These are phyloP conservation scores for Chernovozyma aurita DNA, from an alignment of 1,139 yeast species.

Conservation along the genomic window DNA sequence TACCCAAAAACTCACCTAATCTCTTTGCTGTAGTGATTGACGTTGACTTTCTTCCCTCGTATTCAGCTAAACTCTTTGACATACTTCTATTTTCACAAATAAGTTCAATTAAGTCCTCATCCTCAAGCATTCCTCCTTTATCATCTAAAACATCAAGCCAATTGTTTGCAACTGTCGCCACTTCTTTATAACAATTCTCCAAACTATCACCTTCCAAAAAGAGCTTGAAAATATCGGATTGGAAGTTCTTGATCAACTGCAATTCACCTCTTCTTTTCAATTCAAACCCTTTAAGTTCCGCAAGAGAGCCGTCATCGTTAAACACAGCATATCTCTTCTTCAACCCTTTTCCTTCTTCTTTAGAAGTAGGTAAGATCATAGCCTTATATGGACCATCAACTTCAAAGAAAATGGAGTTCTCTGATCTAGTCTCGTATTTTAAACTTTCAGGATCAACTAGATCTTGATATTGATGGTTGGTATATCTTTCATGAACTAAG, in stretches of 20 bases:
- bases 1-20: slow-evolving; percentile 93
- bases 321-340: slow-evolving; percentile 97
- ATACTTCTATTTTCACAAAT: slow-evolving; percentile 96
- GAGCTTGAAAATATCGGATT: slow-evolving; percentile 86
- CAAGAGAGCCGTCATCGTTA: slow-evolving; percentile 88
- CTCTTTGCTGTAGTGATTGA: slow-evolving; percentile 94
- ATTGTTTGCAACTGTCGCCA: slow-evolving; percentile 87
- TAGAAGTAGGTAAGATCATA: slow-evolving; percentile 94
- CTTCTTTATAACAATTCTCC: slow-evolving; percentile 80
- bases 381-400: slow-evolving; percentile 99
- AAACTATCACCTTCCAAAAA: slow-evolving; percentile 81
- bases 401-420: slow-evolving; percentile 94
- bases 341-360: slow-evolving; percentile 95
- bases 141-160: slow-evolving; percentile 94
- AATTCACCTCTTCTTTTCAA: slow-evolving; percentile 95
- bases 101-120: slow-evolving; percentile 88
- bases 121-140: slow-evolving; percentile 82
- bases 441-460: slow-evolving; percentile 64
- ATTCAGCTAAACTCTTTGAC: slow-evolving; percentile 89
- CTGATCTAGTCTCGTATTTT: slow-evolving; percentile 74
- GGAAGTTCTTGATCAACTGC: slow-evolving; percentile 89
- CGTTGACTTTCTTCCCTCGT: slow-evolving; percentile 87
- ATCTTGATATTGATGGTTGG: slow-evolving; percentile 93
- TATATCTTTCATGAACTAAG: slow-evolving; percentile 83
- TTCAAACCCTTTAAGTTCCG: slow-evolving; percentile 96